Percentiles rank a stretch among this genome's conserved stretches.
phyloP scores from a whole-genome alignment of 495 filamentous ascomycete genomes.

The Penicillium tannophilum region DNA sequence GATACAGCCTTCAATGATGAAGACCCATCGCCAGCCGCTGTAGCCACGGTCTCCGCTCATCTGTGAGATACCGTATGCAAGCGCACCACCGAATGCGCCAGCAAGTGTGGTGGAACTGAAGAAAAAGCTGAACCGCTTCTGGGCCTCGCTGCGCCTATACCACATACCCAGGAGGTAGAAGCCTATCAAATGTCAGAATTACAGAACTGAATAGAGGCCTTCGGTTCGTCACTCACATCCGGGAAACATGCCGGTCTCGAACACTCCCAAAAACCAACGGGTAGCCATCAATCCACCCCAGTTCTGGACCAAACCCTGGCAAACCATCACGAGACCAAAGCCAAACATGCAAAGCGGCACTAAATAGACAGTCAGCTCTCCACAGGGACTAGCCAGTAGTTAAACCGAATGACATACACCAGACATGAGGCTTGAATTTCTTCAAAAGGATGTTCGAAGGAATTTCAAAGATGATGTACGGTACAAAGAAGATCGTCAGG shows the following conservation, averaged over 20 bases:
- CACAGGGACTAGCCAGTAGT: neutral
- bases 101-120: conserved; percentile 81
- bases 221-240: conserved; percentile 45
- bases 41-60: conserved; percentile 67
- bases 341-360: conserved; percentile 77
- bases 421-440: conserved; percentile 76
- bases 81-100: conserved; percentile 82
- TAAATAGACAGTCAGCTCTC: conserved; percentile 15
- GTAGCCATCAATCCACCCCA: conserved; percentile 79
- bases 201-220: neutral
- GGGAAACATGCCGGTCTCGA: conserved; percentile 87
- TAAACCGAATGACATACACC: conserved; percentile 49
- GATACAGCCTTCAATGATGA: conserved; percentile 69
- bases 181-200: conserved; percentile 34
- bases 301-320: conserved; percentile 78
- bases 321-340: conserved; percentile 76
- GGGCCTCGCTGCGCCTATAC: conserved; percentile 86
- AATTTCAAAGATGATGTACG: conserved; percentile 84
- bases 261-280: conserved; percentile 84
- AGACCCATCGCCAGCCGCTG: conserved; percentile 85
- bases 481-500: conserved; percentile 89
- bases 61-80: conserved; percentile 83
- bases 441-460: conserved; percentile 89
- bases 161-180: conserved; percentile 86
- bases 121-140: conserved; percentile 88